Conservation (phyloP, 371 early-diverging fungal species). For the Sanchytrium tribonematis region DNA sequence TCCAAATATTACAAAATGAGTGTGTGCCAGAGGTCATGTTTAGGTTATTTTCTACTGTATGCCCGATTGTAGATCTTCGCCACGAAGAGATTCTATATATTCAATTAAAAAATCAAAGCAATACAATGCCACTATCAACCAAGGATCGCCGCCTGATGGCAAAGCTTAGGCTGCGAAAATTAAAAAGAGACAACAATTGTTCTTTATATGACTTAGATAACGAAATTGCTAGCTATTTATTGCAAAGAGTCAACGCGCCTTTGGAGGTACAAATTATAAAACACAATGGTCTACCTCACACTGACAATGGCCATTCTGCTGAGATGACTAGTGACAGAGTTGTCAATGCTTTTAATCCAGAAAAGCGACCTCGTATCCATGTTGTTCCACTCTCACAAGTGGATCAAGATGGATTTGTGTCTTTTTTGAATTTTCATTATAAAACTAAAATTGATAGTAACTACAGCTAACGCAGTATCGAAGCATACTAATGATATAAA, state of each 20-base stretch:
- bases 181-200: background rate
- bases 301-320: background rate
- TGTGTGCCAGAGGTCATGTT: background rate
- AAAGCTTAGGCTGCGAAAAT: background rate
- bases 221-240: background rate
- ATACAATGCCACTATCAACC: constrained; percentile 1
- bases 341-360: no score
- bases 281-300: background rate
- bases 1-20: background rate
- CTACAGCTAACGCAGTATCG: background rate
- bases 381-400: no score
- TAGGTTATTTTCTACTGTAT: background rate
- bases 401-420: no score
- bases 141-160: background rate
- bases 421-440: no score
- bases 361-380: no score
- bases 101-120: background rate
- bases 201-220: background rate
- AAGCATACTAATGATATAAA: background rate
- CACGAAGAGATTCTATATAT: background rate
- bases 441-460: no score
- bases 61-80: background rate
- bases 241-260: background rate
- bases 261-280: background rate
- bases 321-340: no score